These are phyloP conservation scores for Saprolegnia parasitica DNA, from an alignment of 352 stramenopile species.

Conservation along the genomic window DNA sequence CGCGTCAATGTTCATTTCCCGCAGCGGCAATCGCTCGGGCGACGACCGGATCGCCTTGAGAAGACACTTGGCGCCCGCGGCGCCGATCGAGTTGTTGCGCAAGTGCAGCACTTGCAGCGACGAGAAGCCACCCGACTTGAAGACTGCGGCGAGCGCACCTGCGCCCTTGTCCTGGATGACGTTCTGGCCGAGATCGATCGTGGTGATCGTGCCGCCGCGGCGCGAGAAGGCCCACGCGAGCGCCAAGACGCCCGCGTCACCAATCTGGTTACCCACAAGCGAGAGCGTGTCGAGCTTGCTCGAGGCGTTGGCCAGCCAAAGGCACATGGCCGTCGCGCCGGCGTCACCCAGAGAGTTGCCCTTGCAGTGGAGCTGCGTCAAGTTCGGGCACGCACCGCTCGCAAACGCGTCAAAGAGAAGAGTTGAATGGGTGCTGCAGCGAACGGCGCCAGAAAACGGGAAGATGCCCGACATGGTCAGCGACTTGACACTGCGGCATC, in stretches of 20 bases:
- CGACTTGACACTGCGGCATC: constrained; percentile 25
- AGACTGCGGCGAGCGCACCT: constrained; percentile 25
- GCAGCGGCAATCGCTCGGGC: constrained; percentile 9
- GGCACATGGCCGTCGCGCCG: constrained; percentile 25
- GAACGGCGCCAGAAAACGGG: constrained; percentile 1
- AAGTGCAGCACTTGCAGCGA: constrained; percentile 25
- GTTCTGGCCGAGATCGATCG: constrained; percentile 20
- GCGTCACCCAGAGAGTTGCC: constrained; percentile 18
- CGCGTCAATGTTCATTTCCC: constrained; percentile 29
- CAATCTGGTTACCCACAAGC: constrained; percentile 20
- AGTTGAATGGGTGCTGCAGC: constrained; percentile 4
- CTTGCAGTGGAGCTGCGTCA: constrained; percentile 17
- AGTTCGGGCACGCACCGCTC: constrained; percentile 21
- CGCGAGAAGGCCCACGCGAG: constrained; percentile 27
- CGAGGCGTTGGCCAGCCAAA: constrained; percentile 25
- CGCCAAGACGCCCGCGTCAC: constrained; percentile 22
- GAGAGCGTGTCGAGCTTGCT: constrained; percentile 23
- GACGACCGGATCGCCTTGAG: constrained; percentile 23
- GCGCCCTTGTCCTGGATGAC: constrained; percentile 15
- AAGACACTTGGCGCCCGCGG: constrained; percentile 24
- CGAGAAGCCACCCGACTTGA: constrained; percentile 26
- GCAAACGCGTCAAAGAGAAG: constrained; percentile 23
- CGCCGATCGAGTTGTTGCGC: constrained; percentile 14
- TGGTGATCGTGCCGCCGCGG: not conserved
- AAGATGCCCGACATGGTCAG: constrained; percentile 26